phyloP scores from a whole-genome alignment of 345 rosid species.

The Clarkia xantiana region DNA sequence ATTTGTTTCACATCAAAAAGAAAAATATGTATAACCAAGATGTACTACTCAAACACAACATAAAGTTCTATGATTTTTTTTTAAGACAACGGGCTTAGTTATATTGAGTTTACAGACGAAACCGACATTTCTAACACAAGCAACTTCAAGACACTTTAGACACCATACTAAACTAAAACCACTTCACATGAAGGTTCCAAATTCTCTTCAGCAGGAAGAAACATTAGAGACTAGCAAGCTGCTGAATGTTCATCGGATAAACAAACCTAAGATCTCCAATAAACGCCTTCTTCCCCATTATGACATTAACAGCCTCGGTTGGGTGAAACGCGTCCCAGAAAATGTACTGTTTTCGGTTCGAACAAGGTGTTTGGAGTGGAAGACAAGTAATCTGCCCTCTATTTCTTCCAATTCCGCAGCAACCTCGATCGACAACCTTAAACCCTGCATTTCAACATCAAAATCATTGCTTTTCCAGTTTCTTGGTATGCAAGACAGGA shows the following conservation, averaged over 20 bases:
- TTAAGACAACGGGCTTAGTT: no score
- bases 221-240: slow-evolving; percentile 40
- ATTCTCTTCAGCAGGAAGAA: no score
- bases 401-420: slow-evolving; percentile 85
- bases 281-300: slow-evolving; percentile 63
- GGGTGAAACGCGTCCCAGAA: slow-evolving; percentile 99
- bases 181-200: no score
- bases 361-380: slow-evolving; percentile 82
- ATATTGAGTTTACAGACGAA: no score
- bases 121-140: not conserved
- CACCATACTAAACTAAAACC: not conserved
- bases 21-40: no score
- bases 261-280: slow-evolving; percentile 37
- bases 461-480: not conserved
- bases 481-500: no score
- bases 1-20: no score
- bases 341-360: slow-evolving; percentile 45
- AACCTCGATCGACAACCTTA: slow-evolving; percentile 61
- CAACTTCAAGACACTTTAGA: not conserved
- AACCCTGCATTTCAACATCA: slow-evolving; percentile 28
- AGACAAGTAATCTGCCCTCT: slow-evolving; percentile 90
- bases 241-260: slow-evolving; percentile 63
- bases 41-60: no score
- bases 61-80: no score
- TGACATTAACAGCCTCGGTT: slow-evolving; percentile 73